These are phyloP conservation scores for Trichosporon faecale DNA, from an alignment of 1,284 basidiomycete species.

Conservation along the genomic window DNA sequence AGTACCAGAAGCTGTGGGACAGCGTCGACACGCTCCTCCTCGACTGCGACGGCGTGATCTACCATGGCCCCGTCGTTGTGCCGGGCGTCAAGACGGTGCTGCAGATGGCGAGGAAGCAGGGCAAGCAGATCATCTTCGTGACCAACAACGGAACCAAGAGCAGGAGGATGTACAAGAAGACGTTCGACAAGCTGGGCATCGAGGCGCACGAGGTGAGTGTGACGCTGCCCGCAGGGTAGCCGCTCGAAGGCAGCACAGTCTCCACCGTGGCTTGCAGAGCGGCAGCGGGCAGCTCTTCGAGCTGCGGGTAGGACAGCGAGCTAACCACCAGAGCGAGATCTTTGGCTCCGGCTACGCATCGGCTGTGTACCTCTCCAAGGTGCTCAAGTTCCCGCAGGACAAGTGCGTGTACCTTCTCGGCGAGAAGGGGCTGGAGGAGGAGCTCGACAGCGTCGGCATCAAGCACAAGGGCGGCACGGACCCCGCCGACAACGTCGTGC, in stretches of 20 bases:
- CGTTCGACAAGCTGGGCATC: conserved; percentile 86
- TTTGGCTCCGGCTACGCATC: conserved; percentile 93
- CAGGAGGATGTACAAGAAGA: conserved; percentile 76
- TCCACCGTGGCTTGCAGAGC: too few relatives aligned
- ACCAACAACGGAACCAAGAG: conserved; percentile 99
- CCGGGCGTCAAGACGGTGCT: conserved; percentile 74
- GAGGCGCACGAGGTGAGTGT: conserved; percentile 74
- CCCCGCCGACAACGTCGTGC: neutral
- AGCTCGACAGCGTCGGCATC: conserved; percentile 79
- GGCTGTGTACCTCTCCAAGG: conserved; percentile 86
- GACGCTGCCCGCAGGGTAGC: too few relatives aligned
- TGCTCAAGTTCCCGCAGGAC: conserved; percentile 80
- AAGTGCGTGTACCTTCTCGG: conserved; percentile 97
- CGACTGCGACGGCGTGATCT: conserved; percentile 95
- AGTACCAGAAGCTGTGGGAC: conserved; percentile 57
- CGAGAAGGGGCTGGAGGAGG: conserved; percentile 87
- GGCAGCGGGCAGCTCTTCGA: too few relatives aligned
- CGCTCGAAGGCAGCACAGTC: too few relatives aligned
- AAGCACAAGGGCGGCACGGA: conserved; percentile 77
- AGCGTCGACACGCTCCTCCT: conserved; percentile 89
- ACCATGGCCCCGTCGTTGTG: conserved; percentile 79
- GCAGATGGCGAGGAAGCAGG: conserved; percentile 62
- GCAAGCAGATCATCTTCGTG: conserved; percentile 88
- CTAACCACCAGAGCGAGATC: conserved; percentile 71
- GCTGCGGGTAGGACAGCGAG: too few relatives aligned